phyloP scores from a whole-genome alignment of 106 monocot genomes.

The Dioscorea dumetorum region DNA sequence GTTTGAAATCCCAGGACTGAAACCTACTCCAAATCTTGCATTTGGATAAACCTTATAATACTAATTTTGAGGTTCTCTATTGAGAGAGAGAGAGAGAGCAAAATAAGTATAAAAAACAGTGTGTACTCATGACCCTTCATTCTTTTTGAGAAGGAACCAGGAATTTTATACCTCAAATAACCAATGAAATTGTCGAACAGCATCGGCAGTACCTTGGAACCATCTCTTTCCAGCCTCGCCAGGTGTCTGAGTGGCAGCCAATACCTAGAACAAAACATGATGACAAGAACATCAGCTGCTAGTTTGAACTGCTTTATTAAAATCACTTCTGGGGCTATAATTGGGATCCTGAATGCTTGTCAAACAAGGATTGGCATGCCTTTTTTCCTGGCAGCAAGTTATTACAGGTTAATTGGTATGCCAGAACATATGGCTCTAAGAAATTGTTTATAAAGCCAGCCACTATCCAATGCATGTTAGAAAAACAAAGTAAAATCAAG shows the following conservation, averaged over 20 bases:
- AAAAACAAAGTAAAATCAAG: too few species aligned
- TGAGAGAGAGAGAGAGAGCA: background rate
- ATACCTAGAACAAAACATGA: conserved; percentile 28
- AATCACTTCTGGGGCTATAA: background rate
- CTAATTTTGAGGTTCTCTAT: too few species aligned
- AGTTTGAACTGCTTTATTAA: background rate
- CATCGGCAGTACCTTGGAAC: conserved; percentile 93
- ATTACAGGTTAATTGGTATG: background rate
- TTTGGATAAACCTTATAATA: background rate
- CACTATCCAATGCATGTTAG: too few species aligned
- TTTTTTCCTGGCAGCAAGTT: background rate
- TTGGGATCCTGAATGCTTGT: background rate
- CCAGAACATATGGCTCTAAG: background rate
- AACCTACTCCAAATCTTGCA: background rate
- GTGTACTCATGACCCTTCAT: background rate
- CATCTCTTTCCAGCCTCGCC: conserved; percentile 75
- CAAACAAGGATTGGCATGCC: background rate
- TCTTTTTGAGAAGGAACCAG: background rate
- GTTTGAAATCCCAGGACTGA: background rate
- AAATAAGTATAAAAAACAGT: background rate
- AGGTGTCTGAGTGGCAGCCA: conserved; percentile 89
- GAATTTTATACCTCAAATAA: conserved; percentile 65
- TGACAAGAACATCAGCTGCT: background rate
- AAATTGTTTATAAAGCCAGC: background rate
- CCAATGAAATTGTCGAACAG: conserved; percentile 94